Evolutionary conservation across 1,139 yeast genomes (phyloP).

Genomic region (Williopsis jadinii): DNA sequence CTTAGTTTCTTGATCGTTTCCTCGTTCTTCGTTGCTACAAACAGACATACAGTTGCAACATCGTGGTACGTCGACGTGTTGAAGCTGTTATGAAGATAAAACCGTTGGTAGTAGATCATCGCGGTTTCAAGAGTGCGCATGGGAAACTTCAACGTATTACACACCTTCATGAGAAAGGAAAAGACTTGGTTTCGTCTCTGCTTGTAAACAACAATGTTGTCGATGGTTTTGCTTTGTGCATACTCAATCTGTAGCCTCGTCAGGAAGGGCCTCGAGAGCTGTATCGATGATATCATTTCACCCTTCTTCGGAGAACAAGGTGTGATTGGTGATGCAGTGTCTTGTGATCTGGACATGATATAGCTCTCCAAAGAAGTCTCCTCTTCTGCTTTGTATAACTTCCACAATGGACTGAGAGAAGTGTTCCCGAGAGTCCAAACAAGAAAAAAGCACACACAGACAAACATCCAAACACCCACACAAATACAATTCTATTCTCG

Average conservation of each 20-base stretch:
- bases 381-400: no score
- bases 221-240: constrained; percentile 46
- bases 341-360: background rate
- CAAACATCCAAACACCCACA: no score
- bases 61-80: constrained; percentile 38
- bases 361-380: no score
- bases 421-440: no score
- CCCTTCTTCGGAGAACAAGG: constrained; percentile 3
- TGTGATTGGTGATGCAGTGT: constrained; percentile 1
- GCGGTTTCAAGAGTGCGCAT: constrained; percentile 58
- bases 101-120: constrained; percentile 68
- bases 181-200: constrained; percentile 49
- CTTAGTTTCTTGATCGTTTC: constrained; percentile 80
- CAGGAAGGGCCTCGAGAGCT: constrained; percentile 60
- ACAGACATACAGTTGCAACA: constrained; percentile 66
- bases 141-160: constrained; percentile 54
- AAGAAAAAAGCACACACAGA: no score
- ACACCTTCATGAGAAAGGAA: constrained; percentile 46
- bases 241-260: constrained; percentile 48
- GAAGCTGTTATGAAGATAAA: constrained; percentile 56
- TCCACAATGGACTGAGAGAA: no score
- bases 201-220: constrained; percentile 40
- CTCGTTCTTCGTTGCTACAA: constrained; percentile 77
- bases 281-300: constrained; percentile 24
- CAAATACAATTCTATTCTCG: background rate